Evolutionary conservation across 257 asterid species (phyloP), one percentile per base, ranked within the genome.

Genomic region (Solanum arcanum): DNA sequence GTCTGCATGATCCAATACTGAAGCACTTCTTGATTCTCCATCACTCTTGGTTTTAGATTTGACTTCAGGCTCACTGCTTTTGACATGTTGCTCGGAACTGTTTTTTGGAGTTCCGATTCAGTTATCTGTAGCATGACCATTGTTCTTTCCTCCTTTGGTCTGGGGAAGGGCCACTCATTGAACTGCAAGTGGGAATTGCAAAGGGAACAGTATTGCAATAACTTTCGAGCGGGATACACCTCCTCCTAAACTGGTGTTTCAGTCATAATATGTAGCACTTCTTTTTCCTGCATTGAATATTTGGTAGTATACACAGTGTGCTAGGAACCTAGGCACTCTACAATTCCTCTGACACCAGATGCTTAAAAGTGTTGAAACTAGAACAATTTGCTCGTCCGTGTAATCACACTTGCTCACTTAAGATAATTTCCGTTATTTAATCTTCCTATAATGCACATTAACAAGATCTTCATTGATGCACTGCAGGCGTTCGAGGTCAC

Each of bases 401-500:
- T 77, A 44, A 77, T 39, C 6, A 3, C 5, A 44, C n/a, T 35
- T 77, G 14, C 39, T 77, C 42, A 27, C 42, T 46, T 47, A 5
- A 27, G 42, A 9, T 78, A 27, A 11, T 78, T 78, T 27, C 25
- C 66, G 27, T 47, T 27, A 41, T 29, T 78, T 80, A 68, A 80
- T 47, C 20, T 80, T 2, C 42, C 66, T 80, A 29, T 80, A 41
- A 10, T 80, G 66, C 69, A 9, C 25, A 49, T 9, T 80, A 47
- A 80, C 29, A 9, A 66, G 20, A n/a, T 29, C 62, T 84, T 84
- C 9, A 5, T 39, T 47, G 64, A 72, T 39, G 83, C 8, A 29
- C 72, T 89, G 91, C 95, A 97, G 99, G 99, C 96, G 92, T 14
- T 66, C 95, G 16, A 93, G 96, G 91, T 97, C 99, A 44, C 98